Evolutionary conservation across 2,329 filamentous ascomycete species (phyloP), one percentile per base, ranked within the genome.

Genomic region (Penicillium sp.): DNA sequence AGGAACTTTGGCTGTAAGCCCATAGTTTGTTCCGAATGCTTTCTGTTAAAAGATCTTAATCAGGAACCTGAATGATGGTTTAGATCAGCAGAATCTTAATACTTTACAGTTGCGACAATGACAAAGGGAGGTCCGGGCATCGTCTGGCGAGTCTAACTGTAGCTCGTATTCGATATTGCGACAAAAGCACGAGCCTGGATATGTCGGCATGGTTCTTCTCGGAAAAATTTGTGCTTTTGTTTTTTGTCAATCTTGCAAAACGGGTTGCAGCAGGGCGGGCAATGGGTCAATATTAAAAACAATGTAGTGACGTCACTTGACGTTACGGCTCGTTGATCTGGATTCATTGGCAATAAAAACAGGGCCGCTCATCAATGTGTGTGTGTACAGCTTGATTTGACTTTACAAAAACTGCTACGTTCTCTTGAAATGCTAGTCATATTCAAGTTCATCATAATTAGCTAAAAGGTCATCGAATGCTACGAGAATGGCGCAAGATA

Each of bases 31-130:
- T 7, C 79, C 78, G 45, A 79, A 80, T 31, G 78, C 79, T 71
- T 79, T 79, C 72, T 79, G 43, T 12, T 16, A 5, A 1, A 18
- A 8, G 2, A n/a, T 2, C 18, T 45, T 6, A 9, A 23, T 42
- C 24, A 28, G 48, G 18, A 39, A 39, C 1, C 18, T 10, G 4
- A 13, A 2, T 13, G 16, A 24, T 18, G 6, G 33, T 16, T 2
- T 15, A 2, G 18, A 13, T 13, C 5, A 26, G 1, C 18, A 26
- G 10, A 21, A 13, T 12, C 6, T 39, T 36, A 47, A 9, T 56
- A 76, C 75, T 64, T 79, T 82, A 69, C 80, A 82, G 60, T 76
- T 80, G 16, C 64, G 56, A 60, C 80, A 82, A 62, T 83, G 79
- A 57, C 80, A 83, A 15, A 83, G 60, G 9, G 74, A 79, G 1